Conservation (phyloP, 495 filamentous ascomycete genomes). For the Talaromyces nanjingensis region DNA sequence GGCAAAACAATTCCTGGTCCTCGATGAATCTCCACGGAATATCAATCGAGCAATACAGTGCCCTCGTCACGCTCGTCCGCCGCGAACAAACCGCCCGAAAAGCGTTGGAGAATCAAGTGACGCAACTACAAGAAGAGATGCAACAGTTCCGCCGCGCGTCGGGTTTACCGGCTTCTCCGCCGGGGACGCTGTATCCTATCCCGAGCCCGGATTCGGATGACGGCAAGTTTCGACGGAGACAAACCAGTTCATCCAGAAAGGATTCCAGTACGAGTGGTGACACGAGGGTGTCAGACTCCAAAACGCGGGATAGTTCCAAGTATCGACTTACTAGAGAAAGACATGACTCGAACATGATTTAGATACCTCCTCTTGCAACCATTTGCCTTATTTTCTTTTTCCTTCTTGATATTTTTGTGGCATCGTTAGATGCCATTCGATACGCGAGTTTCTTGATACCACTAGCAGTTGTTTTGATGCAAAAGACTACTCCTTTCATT, state of each 20-base stretch:
- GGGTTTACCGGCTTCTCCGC: conserved; percentile 12
- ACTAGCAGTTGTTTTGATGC: background rate
- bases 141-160: conserved; percentile 30
- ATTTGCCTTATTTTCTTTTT: background rate
- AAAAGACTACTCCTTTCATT: background rate
- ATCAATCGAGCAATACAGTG: conserved; percentile 51
- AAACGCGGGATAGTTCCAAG: background rate
- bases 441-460: background rate
- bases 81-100: conserved; percentile 50
- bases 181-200: conserved; percentile 31
- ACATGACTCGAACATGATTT: conserved; percentile 8
- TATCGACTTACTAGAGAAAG: background rate
- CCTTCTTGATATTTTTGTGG: background rate
- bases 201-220: conserved; percentile 29
- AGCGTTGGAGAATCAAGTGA: conserved; percentile 45
- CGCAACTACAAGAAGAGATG: conserved; percentile 44
- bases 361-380: background rate
- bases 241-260: background rate
- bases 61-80: conserved; percentile 46
- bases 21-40: conserved; percentile 32
- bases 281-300: background rate
- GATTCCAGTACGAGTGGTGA: conserved; percentile 3
- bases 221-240: background rate
- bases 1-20: conserved; percentile 16
- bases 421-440: background rate